Evolutionary conservation across 768 basidiomycete genomes (phyloP), one percentile per base, ranked within the genome.

Genomic region (Pisolithus marmoratus): DNA sequence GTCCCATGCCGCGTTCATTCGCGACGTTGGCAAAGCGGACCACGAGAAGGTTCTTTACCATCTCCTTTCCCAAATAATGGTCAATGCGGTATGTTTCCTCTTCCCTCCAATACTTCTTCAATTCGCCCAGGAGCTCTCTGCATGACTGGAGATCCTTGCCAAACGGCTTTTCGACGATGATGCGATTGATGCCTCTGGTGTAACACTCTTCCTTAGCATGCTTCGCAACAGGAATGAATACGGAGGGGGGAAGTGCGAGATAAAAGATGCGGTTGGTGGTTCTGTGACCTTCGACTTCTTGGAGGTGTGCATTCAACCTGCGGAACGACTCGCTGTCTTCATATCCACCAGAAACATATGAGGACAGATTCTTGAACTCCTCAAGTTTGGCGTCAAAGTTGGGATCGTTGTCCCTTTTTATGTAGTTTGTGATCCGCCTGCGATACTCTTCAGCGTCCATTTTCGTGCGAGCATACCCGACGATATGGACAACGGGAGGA

Each of bases 61-160:
- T 98, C 80, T 99, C 95, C 76, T 99, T 99, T 52, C 95, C 95
- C 49, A 99, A 86, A 70, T 99, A 99, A 67, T 99, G 95, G 71
- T 99, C 95, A 66, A 99, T 98, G 49, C 95, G 89, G 83, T 90
- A 99, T 9, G 94, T 98, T 75, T 99, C 96, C 26, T 97, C 91
- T 71, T 99, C 95, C 3, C 77, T 76, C 94, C 94, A 99, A 55
- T 90, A 83, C 58, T 83, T 66, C 73, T 92, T 94, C 69, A 99
- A 77, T 17, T 84, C 76, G 20, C 71, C 65, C 52, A 97, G 80
- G 52, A 99, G 84, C 54, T 81, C 78, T 46, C 87, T 80, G 51
- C 87, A 90, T 8, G 89, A 90, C 0, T 90, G 82, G 55, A 90
- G 80, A 61, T 99, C 95, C 68, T 93, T 96, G 34, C 95, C 95